phyloP scores from a whole-genome alignment of 805 yeast genomes.

The Blastobotrys chiropterorum region DNA sequence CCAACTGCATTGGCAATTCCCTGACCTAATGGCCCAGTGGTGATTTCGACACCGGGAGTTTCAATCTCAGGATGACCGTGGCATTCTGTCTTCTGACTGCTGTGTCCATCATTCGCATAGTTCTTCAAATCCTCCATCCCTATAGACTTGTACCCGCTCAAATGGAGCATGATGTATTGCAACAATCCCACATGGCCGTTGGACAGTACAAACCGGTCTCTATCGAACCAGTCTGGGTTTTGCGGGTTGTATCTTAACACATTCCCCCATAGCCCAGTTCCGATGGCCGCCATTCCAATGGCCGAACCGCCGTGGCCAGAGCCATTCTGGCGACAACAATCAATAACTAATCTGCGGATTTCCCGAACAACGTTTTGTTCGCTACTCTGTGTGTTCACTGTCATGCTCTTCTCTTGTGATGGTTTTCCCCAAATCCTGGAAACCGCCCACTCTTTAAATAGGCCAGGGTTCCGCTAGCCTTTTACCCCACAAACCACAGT shows the following conservation, averaged over 20 bases:
- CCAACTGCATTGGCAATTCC: constrained; percentile 39
- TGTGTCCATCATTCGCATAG: constrained; percentile 28
- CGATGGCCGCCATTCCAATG: constrained; percentile 39
- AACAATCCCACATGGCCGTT: constrained; percentile 36
- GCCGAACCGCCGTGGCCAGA: constrained; percentile 39
- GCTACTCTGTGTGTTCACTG: neutral
- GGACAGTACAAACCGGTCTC: constrained; percentile 36
- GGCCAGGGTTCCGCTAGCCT: neutral
- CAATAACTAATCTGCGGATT: constrained; percentile 16
- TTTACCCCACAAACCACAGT: neutral
- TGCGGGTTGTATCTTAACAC: constrained; percentile 29
- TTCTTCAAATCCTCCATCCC: constrained; percentile 32
- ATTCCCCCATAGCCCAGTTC: constrained; percentile 34
- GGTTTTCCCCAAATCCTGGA: neutral
- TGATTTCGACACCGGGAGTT: constrained; percentile 33
- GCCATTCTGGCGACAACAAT: constrained; percentile 21
- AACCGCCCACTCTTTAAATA: neutral
- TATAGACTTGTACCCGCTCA: constrained; percentile 36
- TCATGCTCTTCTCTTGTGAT: neutral
- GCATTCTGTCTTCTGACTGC: constrained; percentile 20
- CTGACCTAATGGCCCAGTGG: constrained; percentile 41
- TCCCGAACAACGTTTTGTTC: constrained; percentile 4
- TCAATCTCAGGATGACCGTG: constrained; percentile 41
- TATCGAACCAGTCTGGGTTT: constrained; percentile 32
- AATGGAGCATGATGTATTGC: constrained; percentile 29